Base-by-base conservation (phyloP, 176 grass and related monocot species). In the Juncus effusus region DNA sequence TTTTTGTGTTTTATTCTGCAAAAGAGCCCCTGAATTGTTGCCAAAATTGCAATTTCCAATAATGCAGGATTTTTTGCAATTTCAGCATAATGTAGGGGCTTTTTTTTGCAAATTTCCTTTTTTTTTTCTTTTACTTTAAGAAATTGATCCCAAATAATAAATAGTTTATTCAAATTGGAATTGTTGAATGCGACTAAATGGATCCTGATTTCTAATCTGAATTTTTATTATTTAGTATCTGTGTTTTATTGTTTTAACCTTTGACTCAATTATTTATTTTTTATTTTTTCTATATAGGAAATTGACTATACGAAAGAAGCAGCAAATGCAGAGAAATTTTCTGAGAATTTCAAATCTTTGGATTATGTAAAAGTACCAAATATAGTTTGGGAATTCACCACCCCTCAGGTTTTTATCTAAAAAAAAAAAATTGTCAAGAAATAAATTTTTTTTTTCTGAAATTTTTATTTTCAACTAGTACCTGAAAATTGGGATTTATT, bases 301-400 rank as follows among this genome's bases (percentile, higher is more conserved):
- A 97, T 97, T 80, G 94, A 99, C 54, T 99, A 99, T 75, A 99
- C 76, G 10, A 89, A 89, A 78, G 94, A 99, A 99, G 94, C 94
- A 83, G 84, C 90, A 63, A 99, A 99, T 16, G 88, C 94, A 40
- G 88, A 89, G 78, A 84, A 87, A 39, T 99, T 99, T 75, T 39
- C 88, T 62, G 75, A 80, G 51, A 99, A 99, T 71, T 99, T 99
- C 81, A 86, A 89, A 77, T 71, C 78, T 8, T 77, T 93, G 73
- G 76, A 92, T 64, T 99, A 89, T 59, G 85, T 99, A 16, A 99
- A 99, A 74, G 94, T 99, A 63, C 94, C 94, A 66, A 51, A 76
- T 59, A 86, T 99, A 73, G 75, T 80, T 68, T 93, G 94, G 94
- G 83, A 93, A 67, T 80, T 86, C 51, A 99, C 94, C 68, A 99